Evolutionary conservation across 75 land plant genomes (phyloP).

Genomic region (Selaginella tamariscina): DNA sequence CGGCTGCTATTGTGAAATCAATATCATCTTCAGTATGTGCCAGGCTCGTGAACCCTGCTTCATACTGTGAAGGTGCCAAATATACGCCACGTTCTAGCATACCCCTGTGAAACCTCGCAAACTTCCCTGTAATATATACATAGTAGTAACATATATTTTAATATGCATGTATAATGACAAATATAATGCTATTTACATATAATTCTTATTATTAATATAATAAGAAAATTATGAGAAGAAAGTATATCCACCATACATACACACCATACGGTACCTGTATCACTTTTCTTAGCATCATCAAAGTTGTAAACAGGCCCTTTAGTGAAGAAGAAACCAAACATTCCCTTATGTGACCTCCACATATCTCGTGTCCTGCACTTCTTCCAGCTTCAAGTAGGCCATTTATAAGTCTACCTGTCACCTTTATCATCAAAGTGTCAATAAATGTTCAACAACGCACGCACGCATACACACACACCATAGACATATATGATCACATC

Average conservation of each 20-base stretch:
- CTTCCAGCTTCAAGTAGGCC: slow-evolving; percentile 72
- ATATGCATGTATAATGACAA: too few species aligned
- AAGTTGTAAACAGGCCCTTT: slow-evolving; percentile 79
- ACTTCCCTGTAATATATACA: too few species aligned
- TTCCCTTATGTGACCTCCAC: slow-evolving; percentile 78
- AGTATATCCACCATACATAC: too few species aligned
- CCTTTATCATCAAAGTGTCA: too few species aligned
- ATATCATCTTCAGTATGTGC: slow-evolving; percentile 78
- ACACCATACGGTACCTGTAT: too few species aligned
- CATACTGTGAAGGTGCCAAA: slow-evolving; percentile 93
- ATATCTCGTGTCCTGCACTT: slow-evolving; percentile 69
- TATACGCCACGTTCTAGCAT: slow-evolving; percentile 95
- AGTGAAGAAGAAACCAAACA: slow-evolving; percentile 97
- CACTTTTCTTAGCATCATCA: slow-evolving; percentile 93
- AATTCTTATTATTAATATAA: too few species aligned
- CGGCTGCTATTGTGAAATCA: slow-evolving; percentile 71
- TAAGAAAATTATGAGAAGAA: too few species aligned
- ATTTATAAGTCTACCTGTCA: slow-evolving; percentile 51
- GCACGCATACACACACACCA: too few species aligned
- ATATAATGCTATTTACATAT: too few species aligned
- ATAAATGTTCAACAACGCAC: too few species aligned
- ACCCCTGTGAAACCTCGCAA: slow-evolving; percentile 79
- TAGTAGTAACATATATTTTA: too few species aligned
- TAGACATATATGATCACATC: too few species aligned
- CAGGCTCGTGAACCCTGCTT: slow-evolving; percentile 93